Evolutionary conservation across 306 rosid species (phyloP).

Genomic region (Gastrolobium bilobum): DNA sequence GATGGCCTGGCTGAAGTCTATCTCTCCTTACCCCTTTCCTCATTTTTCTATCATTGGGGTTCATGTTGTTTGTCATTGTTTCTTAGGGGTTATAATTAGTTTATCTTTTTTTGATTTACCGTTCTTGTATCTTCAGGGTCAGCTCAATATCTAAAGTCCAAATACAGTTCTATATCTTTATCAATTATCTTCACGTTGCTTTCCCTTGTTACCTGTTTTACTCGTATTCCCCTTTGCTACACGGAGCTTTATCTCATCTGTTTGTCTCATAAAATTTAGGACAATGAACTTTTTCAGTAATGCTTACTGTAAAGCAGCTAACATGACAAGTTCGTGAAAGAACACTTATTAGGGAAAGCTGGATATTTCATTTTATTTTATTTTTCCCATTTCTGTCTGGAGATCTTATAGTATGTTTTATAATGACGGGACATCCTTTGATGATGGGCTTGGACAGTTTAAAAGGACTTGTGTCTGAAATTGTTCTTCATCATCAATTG

Average conservation of each 20-base stretch:
- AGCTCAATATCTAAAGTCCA: neutral
- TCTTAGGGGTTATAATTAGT: neutral
- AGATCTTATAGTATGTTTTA: conserved; percentile 1
- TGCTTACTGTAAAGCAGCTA: neutral
- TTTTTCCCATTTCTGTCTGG: neutral
- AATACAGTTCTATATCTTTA: neutral
- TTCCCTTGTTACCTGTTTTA: conserved; percentile 18
- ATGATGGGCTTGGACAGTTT: conserved; percentile 1
- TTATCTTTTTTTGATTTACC: neutral
- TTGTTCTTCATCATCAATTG: conserved; percentile 13
- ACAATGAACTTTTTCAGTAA: conserved; percentile 3
- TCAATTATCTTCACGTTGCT: neutral
- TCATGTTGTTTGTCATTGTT: conserved; percentile 4
- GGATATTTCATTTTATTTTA: neutral
- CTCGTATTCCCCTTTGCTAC: neutral
- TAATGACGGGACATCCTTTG: neutral
- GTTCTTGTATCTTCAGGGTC: neutral
- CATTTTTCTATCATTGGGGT: neutral
- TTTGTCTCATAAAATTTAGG: conserved; percentile 7
- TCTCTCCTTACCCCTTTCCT: neutral
- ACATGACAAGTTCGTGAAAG: neutral
- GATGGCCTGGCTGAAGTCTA: conserved; percentile 10
- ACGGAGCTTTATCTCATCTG: conserved; percentile 10
- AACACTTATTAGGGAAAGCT: neutral
- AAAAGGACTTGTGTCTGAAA: neutral